Base-by-base conservation (phyloP, 768 basidiomycete species). In the Multifurca ochricompacta region DNA sequence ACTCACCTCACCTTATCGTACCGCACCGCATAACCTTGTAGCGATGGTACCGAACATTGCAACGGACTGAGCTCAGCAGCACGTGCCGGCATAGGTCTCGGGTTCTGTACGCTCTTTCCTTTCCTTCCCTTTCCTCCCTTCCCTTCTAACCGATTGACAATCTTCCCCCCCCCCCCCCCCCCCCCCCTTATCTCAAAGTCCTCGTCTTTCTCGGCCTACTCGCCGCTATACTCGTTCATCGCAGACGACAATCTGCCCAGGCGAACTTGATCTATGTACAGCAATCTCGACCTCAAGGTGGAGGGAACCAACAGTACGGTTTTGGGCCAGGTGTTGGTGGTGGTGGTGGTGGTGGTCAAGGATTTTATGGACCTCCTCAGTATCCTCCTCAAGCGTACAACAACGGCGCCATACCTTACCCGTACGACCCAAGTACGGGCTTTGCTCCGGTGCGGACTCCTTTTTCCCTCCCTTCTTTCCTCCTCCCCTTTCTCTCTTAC, bases 71-170 rank as follows among this genome's bases (percentile, higher is more conserved):
- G 56, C n/a, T 0, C 19, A 7, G 16, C 16, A 16, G 50, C 56
- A n/a, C 50, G 56, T 18, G 25, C n/a, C 1, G 27, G 27, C 8
- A 52, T 57, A 1, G 45, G 50, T 2, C 1, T 52, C 0, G 50
- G 37, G 18, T 18, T 57, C 28, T 52, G 56, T 57, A 32, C 8
- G 35, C n/a, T n/a, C n/a, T n/a, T n/a, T n/a, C n/a, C n/a, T n/a
- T n/a, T n/a, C n/a, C 21, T 14, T 11, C 13, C 28, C 6, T 4
- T 3, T 6, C 16, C 21, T 7, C 30, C 16, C 39, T 6, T 14
- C 14, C 30, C 3, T 13, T 19, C 21, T 5, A 4, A 3, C 18
- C 16, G 10, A 43, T 30, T n/a, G n/a, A 31, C n/a, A 11, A 10
- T 8, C 16, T 10, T 25, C 3, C 23, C n/a, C 11, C 2, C 14